Evolutionary conservation across 139 green algal species (phyloP).

Genomic region (Chlorella sp.): DNA sequence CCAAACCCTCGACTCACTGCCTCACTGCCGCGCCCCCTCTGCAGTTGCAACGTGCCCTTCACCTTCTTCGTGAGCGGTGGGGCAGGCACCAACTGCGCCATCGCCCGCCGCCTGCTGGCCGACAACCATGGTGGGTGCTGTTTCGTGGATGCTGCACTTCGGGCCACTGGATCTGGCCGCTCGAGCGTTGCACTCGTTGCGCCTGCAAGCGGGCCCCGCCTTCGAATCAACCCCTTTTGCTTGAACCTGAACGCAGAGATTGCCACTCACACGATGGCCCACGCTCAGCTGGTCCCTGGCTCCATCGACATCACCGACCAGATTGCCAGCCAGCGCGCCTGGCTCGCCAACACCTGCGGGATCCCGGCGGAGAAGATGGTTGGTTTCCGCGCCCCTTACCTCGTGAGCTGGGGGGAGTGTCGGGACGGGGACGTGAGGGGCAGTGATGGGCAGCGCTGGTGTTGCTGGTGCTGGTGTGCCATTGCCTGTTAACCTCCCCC

Average conservation of each 20-base stretch:
- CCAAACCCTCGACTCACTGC: not conserved
- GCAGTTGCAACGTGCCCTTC: slow-evolving; percentile 11
- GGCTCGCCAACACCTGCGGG: not conserved
- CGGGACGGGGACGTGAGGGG: too few species aligned
- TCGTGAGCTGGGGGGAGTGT: not conserved
- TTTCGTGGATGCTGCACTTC: too few species aligned
- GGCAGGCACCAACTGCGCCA: not conserved
- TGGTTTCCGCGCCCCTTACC: slow-evolving; percentile 1
- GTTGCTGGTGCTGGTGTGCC: too few species aligned
- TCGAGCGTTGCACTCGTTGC: too few species aligned
- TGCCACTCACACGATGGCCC: slow-evolving; percentile 16
- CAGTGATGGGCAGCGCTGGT: not conserved
- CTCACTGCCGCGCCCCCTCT: not conserved
- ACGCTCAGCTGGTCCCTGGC: not conserved
- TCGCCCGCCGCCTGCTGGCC: not conserved
- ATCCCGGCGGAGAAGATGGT: not conserved
- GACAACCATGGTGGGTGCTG: slow-evolving; percentile 17
- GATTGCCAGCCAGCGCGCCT: not conserved
- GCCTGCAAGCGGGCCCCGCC: too few species aligned
- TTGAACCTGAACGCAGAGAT: not conserved
- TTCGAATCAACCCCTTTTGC: too few species aligned
- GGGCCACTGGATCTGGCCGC: too few species aligned
- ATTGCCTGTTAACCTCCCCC: too few species aligned
- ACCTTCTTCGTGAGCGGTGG: not conserved
- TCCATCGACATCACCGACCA: not conserved